These are phyloP conservation scores for Lipomyces chichibuensis DNA, from an alignment of 805 yeast genomes.

Conservation along the genomic window DNA sequence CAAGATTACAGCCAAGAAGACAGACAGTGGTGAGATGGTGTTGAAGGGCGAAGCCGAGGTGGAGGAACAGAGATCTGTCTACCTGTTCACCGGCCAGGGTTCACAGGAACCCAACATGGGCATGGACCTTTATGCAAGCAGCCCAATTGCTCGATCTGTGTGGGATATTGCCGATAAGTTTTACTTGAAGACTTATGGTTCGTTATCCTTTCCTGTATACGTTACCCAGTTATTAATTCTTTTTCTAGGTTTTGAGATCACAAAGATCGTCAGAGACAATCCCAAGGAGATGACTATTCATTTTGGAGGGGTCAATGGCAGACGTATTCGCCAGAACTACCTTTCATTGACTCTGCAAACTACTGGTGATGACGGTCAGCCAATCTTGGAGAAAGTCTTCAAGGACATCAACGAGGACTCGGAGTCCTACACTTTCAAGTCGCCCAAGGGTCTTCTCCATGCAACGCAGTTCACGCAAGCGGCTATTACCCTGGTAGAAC, in stretches of 20 bases:
- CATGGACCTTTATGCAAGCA: slow-evolving; percentile 92
- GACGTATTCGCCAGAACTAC: slow-evolving; percentile 90
- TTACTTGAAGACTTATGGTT: slow-evolving; percentile 76
- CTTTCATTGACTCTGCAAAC: slow-evolving; percentile 97
- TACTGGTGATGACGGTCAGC: slow-evolving; percentile 76
- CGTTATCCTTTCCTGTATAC: neutral
- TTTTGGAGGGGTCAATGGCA: slow-evolving; percentile 83
- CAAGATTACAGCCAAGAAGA: slow-evolving; percentile 85
- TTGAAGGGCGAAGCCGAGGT: slow-evolving; percentile 96
- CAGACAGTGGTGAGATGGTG: slow-evolving; percentile 75
- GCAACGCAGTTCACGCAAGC: slow-evolving; percentile 99
- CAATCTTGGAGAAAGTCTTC: slow-evolving; percentile 91
- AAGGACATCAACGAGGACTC: slow-evolving; percentile 83
- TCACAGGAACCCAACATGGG: slow-evolving; percentile 99
- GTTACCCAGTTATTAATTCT: neutral
- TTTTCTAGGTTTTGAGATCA: slow-evolving; percentile 81
- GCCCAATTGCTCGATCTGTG: slow-evolving; percentile 89
- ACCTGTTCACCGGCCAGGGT: slow-evolving; percentile 99
- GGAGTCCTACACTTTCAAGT: slow-evolving; percentile 81
- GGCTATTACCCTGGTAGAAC: slow-evolving; percentile 98
- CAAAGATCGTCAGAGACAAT: slow-evolving; percentile 92
- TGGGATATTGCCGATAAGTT: slow-evolving; percentile 98
- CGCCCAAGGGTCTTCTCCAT: slow-evolving; percentile 92
- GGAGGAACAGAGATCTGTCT: slow-evolving; percentile 95
- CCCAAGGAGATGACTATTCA: slow-evolving; percentile 94